Conservation (phyloP, 2,329 filamentous ascomycete species). For the Pseudogymnoascus sp. region DNA sequence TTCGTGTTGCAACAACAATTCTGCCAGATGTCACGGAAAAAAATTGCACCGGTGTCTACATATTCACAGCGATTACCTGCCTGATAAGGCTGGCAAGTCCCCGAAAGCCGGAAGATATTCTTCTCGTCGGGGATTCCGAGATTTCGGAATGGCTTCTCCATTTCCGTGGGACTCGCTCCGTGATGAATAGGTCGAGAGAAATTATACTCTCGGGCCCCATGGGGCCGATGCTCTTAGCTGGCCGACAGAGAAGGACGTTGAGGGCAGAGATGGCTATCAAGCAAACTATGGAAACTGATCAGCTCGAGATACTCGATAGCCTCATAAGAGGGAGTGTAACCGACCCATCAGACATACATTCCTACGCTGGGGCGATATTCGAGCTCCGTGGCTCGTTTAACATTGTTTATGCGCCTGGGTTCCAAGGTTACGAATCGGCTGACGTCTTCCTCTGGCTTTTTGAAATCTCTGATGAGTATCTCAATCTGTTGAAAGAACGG, state of each 20-base stretch:
- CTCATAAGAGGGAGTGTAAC: constrained; percentile 17
- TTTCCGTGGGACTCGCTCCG: constrained; percentile 30
- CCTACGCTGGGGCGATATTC: constrained; percentile 29
- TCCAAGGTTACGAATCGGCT: constrained; percentile 27
- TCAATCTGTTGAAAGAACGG: constrained; percentile 30
- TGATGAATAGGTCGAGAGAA: constrained; percentile 26
- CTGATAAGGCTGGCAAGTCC: constrained; percentile 32
- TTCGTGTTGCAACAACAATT: constrained; percentile 27
- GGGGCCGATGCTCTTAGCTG: constrained; percentile 26
- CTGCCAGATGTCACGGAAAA: constrained; percentile 29
- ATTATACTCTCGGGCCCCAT: constrained; percentile 17
- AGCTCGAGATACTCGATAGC: constrained; percentile 19
- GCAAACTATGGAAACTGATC: constrained; percentile 10
- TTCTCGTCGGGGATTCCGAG: constrained; percentile 29
- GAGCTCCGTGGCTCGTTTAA: constrained; percentile 30
- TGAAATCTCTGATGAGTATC: constrained; percentile 29
- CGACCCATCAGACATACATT: constrained; percentile 18
- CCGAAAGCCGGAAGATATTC: constrained; percentile 29
- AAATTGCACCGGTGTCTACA: constrained; percentile 31
- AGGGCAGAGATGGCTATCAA: constrained; percentile 10
- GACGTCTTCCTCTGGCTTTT: constrained; percentile 37
- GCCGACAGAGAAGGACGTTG: constrained; percentile 16
- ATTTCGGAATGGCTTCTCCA: constrained; percentile 33
- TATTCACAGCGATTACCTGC: constrained; percentile 34
- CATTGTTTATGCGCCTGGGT: constrained; percentile 17